Evolutionary conservation across 495 filamentous ascomycete genomes (phyloP).

Genomic region (Evernia prunastri): DNA sequence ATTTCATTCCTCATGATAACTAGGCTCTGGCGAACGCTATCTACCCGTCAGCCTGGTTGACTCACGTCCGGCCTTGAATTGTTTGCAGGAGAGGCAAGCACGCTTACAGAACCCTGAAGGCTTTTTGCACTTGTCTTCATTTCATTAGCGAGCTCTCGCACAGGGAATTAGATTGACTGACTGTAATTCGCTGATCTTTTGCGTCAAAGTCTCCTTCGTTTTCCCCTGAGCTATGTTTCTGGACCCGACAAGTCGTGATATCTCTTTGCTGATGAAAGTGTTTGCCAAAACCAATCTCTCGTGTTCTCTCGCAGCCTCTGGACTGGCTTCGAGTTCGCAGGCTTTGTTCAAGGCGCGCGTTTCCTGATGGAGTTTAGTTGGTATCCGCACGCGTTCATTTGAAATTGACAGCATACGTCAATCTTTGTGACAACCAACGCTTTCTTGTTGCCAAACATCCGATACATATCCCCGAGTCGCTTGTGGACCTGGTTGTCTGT

Average conservation of each 20-base stretch:
- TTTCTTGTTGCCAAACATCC: not conserved
- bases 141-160: not conserved
- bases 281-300: not conserved
- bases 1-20: no score
- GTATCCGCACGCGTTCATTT: no score
- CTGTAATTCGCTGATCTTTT: not conserved
- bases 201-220: not conserved
- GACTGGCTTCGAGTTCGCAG: not conserved
- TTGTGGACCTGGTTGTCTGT: slow-evolving; percentile 4
- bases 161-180: not conserved
- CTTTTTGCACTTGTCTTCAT: no score
- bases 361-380: no score
- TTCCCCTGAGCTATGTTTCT: not conserved
- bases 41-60: no score
- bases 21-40: no score
- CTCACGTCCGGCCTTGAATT: no score
- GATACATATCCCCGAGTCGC: not conserved
- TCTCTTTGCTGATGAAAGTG: not conserved
- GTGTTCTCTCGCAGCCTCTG: not conserved
- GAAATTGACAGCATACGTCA: slow-evolving; percentile 12
- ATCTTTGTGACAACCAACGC: not conserved
- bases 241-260: not conserved
- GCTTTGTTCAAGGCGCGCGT: no score
- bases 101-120: no score
- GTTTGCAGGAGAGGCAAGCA: no score